A percentile compares a stretch with the other conserved stretches of the same genome.
These are phyloP conservation scores for Carex arenaria DNA, from an alignment of 202 grass and related monocot genomes.

Conservation along the genomic window DNA sequence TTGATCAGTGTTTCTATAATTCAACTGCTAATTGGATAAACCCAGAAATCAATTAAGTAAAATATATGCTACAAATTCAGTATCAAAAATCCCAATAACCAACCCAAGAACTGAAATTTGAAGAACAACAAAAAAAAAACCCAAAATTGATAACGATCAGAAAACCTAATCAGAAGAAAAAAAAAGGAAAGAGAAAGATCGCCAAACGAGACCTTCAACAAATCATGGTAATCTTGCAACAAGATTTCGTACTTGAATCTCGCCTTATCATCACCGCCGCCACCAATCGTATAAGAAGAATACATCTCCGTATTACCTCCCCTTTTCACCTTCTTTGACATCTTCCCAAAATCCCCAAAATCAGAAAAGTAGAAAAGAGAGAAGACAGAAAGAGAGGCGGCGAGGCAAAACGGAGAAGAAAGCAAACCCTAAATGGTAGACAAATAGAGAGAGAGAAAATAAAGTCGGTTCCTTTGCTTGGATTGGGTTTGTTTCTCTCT, in stretches of 20 bases:
- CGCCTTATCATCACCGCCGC: background rate
- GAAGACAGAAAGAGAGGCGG: background rate
- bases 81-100: background rate
- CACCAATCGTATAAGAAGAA: conserved; percentile 3
- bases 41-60: too few species aligned
- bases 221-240: conserved; percentile 53
- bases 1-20: background rate
- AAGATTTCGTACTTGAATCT: conserved; percentile 37
- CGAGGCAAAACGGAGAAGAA: conserved; percentile 22
- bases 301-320: background rate
- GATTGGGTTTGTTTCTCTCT: conserved; percentile 10
- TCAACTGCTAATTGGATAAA: background rate
- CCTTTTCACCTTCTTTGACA: conserved; percentile 41
- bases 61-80: background rate
- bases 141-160: background rate
- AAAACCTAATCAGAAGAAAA: background rate
- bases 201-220: conserved; percentile 41
- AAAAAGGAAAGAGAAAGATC: background rate
- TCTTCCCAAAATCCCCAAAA: conserved; percentile 20
- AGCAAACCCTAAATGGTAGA: conserved; percentile 23
- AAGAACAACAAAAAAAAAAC: background rate
- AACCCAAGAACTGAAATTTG: background rate
- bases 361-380: conserved; percentile 18
- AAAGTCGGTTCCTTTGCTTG: conserved; percentile 8
- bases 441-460: conserved; percentile 1